Base-by-base conservation (phyloP, 768 basidiomycete species). In the Russula ochroleuca region DNA sequence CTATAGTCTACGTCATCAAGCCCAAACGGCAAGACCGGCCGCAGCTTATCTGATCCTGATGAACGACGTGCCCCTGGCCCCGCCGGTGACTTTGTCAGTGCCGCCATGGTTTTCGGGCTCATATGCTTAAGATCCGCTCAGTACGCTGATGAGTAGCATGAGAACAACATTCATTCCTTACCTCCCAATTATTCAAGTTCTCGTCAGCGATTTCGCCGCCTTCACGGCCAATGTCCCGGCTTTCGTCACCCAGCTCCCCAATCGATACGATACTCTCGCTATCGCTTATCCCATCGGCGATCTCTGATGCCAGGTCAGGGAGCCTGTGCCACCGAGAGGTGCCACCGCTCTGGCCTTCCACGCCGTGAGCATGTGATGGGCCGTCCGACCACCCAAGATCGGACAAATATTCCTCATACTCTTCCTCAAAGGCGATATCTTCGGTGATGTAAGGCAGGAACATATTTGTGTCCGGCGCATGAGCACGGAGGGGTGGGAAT, bases 101-200 rank as follows among this genome's bases (percentile, higher is more conserved):
- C 89, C 14, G 91, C 90, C 85, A 98, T 90, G 2, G 94, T 95
- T 75, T 92, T 91, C 4, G 94, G 93, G 67, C 95, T 96, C 88
- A 98, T 90, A 71, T 96, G 94, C 94, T 94, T 58, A 15, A 38
- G 28, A 17, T 48, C 14, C 59, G n/a, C 14, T 52, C 59, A 28
- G 50, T 52, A 59, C 61, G 59, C 19, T 41, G 63, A n/a, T 8
- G 58, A 37, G 49, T 11, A 33, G 5, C 10, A 25, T 33, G 19
- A 43, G 13, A 48, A 25, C 11, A 17, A n/a, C 19, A 11, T 59
- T 57, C 51, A 50, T 51, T 49, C 70, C 86, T 73, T 67, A 94
- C 94, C 88, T 95, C 95, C 95, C 95, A 98, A 69, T 94, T 92
- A 70, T 95, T 98, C 67, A 89, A 74, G 70, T 94, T 94, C 75